Evolutionary conservation across 1,284 basidiomycete genomes (phyloP), one percentile per base, ranked within the genome.

Genomic region (Erythrobasidium hasegawianum): DNA sequence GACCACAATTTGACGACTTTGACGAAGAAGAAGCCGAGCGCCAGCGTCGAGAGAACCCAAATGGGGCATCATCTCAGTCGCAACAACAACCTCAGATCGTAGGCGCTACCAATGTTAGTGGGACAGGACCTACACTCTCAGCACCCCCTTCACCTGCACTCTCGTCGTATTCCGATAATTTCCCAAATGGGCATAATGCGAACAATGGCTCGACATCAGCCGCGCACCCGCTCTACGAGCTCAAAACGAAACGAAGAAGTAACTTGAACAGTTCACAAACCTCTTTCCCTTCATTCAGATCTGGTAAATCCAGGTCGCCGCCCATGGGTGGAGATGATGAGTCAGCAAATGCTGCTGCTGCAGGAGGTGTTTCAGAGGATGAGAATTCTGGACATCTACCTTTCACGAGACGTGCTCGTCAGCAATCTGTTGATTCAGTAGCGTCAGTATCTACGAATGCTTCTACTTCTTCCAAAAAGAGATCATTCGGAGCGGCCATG

Each of bases 61-160:
- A 5, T 8, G 43, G 43, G 7, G 7, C 4, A n/a, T 18, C 43
- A 18, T 18, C n/a, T 5, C 43, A 47, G 14, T 24, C 43, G 43
- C n/a, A 24, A 24, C 10, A 11, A n/a, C 43, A 47, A 24, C 16
- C 22, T n/a, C 43, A 47, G 43, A 47, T 10, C 40, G 11, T 41
- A 41, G 40, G 40, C 10, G 47, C 50, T 20, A 24, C n/a, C n/a
- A 47, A 47, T 14, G 43, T 8, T 8, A 47, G 43, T 14, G 62
- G 62, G 9, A 49, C 38, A 22, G 62, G 62, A 26, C 62, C 62
- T 33, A 65, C 56, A 11, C 38, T 65, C n/a, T 65, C 61, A 11
- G 61, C 61, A 24, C 61, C 67, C 22, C 67, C 67, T 27, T 62
- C 67, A 18, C 67, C 67, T 58, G 61, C 67, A 29, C 13, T 68